Evolutionary conservation across 805 yeast species (phyloP).

Genomic region (Lipomyces sp.): DNA sequence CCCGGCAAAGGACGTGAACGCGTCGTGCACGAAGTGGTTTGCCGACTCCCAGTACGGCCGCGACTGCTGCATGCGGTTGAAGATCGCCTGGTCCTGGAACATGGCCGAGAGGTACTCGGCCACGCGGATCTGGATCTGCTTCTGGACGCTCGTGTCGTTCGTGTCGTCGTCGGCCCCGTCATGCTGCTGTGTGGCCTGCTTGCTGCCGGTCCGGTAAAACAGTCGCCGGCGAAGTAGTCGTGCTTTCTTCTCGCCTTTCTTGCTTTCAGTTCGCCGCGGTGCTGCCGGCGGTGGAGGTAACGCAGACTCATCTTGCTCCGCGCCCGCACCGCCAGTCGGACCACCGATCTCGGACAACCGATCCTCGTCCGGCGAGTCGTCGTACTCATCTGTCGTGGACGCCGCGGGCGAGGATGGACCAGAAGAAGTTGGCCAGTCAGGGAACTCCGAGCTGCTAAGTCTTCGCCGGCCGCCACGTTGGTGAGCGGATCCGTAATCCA

Average conservation of each 20-base stretch:
- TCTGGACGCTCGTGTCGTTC: constrained; percentile 3
- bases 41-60: constrained; percentile 25
- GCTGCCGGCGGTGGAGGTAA: no score
- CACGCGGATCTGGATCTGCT: constrained; percentile 18
- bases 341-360: not conserved
- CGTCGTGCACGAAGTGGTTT: constrained; percentile 19
- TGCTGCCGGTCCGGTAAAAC: constrained; percentile 2
- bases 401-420: constrained; percentile 27
- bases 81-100: constrained; percentile 19
- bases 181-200: not conserved
- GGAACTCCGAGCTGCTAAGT: constrained; percentile 10
- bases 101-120: constrained; percentile 18
- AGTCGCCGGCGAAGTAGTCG: constrained; percentile 10
- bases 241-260: constrained; percentile 8
- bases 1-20: constrained; percentile 18
- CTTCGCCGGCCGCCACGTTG: not conserved
- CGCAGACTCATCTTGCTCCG: not conserved
- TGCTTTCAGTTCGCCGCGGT: not conserved
- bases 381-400: constrained; percentile 16
- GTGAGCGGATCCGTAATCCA: not conserved
- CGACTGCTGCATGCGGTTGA: constrained; percentile 21
- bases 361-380: constrained; percentile 8
- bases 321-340: not conserved
- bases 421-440: constrained; percentile 28
- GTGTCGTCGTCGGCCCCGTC: not conserved